phyloP scores from a whole-genome alignment of 2,329 filamentous ascomycete species.

The Pseudogymnoascus sp. region DNA sequence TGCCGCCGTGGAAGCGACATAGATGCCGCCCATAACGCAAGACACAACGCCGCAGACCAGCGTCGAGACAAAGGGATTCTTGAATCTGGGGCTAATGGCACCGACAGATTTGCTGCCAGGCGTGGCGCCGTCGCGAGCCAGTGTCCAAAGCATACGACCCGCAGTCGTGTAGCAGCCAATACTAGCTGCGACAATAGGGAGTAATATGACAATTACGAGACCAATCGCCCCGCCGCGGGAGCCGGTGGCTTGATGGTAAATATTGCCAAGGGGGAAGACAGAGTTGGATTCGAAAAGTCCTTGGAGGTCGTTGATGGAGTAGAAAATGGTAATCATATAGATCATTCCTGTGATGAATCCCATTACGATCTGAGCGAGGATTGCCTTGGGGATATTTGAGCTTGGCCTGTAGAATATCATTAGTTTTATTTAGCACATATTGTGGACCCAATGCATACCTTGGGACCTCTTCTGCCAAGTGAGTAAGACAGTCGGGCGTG shows the following conservation, averaged over 20 bases:
- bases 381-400: conserved; percentile 46
- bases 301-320: conserved; percentile 49
- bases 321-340: conserved; percentile 49
- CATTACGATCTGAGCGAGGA: conserved; percentile 43
- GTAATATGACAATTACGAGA: conserved; percentile 45
- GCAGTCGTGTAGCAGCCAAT: conserved; percentile 53
- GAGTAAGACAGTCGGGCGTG: conserved; percentile 57
- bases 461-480: conserved; percentile 59
- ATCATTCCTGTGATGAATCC: conserved; percentile 46
- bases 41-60: conserved; percentile 42
- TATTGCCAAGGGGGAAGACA: conserved; percentile 57
- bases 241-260: conserved; percentile 55
- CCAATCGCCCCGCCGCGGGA: conserved; percentile 44
- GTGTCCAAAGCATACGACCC: conserved; percentile 57
- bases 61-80: conserved; percentile 50
- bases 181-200: conserved; percentile 44
- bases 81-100: conserved; percentile 37
- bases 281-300: conserved; percentile 43
- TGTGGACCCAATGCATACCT: conserved; percentile 14
- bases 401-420: conserved; percentile 29
- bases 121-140: conserved; percentile 50
- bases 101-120: conserved; percentile 44
- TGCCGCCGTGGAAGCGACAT: conserved; percentile 58
- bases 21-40: conserved; percentile 55
- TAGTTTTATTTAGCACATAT: background rate